Evolutionary conservation across 768 basidiomycete genomes (phyloP), one percentile per base, ranked within the genome.

Genomic region (Leccinum rimulosum): DNA sequence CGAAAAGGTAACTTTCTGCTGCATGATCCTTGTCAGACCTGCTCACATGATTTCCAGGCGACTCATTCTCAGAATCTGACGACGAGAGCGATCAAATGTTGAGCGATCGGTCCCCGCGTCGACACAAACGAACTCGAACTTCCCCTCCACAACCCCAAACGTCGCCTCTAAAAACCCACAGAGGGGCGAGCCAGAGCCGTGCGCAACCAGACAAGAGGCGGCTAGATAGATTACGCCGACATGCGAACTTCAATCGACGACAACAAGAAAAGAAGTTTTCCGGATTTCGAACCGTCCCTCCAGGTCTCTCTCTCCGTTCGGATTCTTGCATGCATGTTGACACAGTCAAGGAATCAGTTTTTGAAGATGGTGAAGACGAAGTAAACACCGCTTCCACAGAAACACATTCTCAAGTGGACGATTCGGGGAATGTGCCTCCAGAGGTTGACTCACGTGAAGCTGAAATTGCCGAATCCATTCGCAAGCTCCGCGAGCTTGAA

Each of bases 401-500:
- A 54, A 38, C 66, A 33, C 33, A 52, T 17, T 54, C 56, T 17
- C 55, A 55, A 48, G 52, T 28, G 43, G 43, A 58, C 2, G 47
- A n/a, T 17, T 33, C 14, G 4, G 28, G n/a, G 15, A 36, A 59
- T 40, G 35, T 50, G n/a, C 43, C 56, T 4, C 28, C 30, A n/a
- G 72, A 77, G 50, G 71, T 78, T 43, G 80, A 67, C 12, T 67
- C 64, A 4, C 77, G 76, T 52, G 72, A 67, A 48, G 77, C 77
- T 14, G 74, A 74, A 28, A 82, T 89, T 59, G 83, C 80, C 19
- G 84, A 87, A 67, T 87, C 88, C 4, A 81, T 84, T 47, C 80
- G 83, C 45, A 90, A 88, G 66, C 75, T 88, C 40, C 84, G 82
- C 5, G 85, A 89, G 62, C 80, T 89, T 3, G 86, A 89, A 65